Conservation (phyloP, 495 filamentous ascomycete genomes). For the Bryoglossum gracile region DNA sequence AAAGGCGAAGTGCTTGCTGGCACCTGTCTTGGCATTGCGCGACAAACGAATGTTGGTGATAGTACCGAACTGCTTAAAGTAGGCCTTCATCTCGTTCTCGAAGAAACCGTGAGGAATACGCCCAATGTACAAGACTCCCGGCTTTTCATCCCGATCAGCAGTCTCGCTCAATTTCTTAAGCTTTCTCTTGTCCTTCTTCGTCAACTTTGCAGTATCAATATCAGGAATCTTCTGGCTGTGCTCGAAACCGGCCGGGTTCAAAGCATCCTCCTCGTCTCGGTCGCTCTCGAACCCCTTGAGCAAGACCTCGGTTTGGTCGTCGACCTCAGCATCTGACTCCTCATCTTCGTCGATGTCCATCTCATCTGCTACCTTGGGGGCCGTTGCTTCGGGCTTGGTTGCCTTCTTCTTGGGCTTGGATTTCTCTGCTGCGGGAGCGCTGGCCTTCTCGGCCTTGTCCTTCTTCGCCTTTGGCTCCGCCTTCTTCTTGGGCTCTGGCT, state of each 20-base stretch:
- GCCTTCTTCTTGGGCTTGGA: slow-evolving; percentile 8
- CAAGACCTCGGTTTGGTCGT: slow-evolving; percentile 63
- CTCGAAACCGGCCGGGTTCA: slow-evolving; percentile 46
- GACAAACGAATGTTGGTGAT: slow-evolving; percentile 78
- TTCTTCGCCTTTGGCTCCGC: slow-evolving; percentile 20
- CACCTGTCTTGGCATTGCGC: slow-evolving; percentile 81
- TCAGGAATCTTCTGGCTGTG: slow-evolving; percentile 52
- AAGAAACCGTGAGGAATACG: slow-evolving; percentile 93
- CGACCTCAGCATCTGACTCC: slow-evolving; percentile 37
- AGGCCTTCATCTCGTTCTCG: slow-evolving; percentile 87
- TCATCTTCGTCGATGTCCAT: slow-evolving; percentile 17
- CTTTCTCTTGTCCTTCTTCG: slow-evolving; percentile 38
- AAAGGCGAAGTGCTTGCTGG: slow-evolving; percentile 87
- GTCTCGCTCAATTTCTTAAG: slow-evolving; percentile 19
- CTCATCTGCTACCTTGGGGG: slow-evolving; percentile 22
- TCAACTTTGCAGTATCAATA: slow-evolving; percentile 30
- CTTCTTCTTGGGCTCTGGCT: slow-evolving; percentile 18
- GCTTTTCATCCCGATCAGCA: slow-evolving; percentile 38
- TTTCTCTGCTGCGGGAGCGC: not conserved
- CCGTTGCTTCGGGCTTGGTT: slow-evolving; percentile 22
- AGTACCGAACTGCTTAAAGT: slow-evolving; percentile 92
- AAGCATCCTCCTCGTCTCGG: slow-evolving; percentile 50
- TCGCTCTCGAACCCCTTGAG: slow-evolving; percentile 78
- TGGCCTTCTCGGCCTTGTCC: slow-evolving; percentile 12
- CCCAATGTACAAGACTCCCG: slow-evolving; percentile 81